Base-by-base conservation (phyloP, 768 basidiomycete species). In the Naganishia onofrii region DNA sequence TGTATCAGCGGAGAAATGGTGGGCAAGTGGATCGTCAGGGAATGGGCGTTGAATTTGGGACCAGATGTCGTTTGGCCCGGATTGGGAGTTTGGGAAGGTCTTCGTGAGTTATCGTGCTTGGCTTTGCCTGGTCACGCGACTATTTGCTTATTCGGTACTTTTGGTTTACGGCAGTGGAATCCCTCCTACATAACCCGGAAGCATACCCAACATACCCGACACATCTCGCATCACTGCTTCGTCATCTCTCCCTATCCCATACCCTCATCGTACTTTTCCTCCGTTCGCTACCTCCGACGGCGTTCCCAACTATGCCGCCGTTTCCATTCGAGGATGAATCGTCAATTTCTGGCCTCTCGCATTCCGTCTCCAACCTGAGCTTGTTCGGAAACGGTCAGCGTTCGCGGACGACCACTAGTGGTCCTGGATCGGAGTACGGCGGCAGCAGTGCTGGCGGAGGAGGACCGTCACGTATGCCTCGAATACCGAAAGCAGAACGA, bases 31-130 rank as follows among this genome's bases (percentile, higher is more conserved):
- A 76, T 80, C 0, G 51, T 76, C 48, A 38, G 63, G 44, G 76
- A 78, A 51, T 80, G 79, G 79, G 75, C 74, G 4, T 58, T 80
- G 19, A 64, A 63, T 44, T 51, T 77, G 10, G 75, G 74, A 23
- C 48, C 63, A 3, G 64, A 70, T 36, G 75, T 74, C 21, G 73
- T 57, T 32, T 80, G 79, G 79, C 79, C 79, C 10, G 78, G 78
- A 53, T 54, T 80, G 54, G 76, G 76, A 0, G 79, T 80, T 3
- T 80, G 79, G 79, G 79, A 80, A 66, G 79, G 79, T 5, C 78
- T 77, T 53, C 64, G 79, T 80, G 70, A 76, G 79, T 78, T 21
- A n/a, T 4, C 23, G 0, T 19, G 12, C 36, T 17, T 34, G 53
- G 21, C 23, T 12, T 26, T 4, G 10, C 0, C 3, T 8, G 5